Percentiles rank a stretch among this genome's conserved stretches.
phyloP scores from a whole-genome alignment of 306 rosid species.

The Citrullus amarus region DNA sequence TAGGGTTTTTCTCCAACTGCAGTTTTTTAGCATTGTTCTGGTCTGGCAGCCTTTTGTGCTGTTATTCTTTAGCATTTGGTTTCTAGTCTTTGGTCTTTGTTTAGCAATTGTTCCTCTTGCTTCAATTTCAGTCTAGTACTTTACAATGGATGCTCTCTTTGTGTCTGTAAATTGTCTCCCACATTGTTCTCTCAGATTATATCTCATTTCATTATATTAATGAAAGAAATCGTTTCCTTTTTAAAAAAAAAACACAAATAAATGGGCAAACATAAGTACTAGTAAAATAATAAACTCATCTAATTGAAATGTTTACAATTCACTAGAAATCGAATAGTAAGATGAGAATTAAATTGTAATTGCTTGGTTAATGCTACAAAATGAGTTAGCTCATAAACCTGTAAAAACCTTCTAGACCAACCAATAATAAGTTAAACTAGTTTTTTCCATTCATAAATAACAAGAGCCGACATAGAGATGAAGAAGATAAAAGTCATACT shows the following conservation, averaged over 20 bases:
- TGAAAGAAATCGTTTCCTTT: too few species aligned
- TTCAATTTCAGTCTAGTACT: too few species aligned
- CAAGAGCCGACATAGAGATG: neutral
- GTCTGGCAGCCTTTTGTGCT: too few species aligned
- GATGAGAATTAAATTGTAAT: neutral
- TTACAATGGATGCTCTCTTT: too few species aligned
- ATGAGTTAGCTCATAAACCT: neutral
- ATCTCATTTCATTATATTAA: too few species aligned
- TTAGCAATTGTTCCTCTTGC: too few species aligned
- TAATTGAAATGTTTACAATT: neutral
- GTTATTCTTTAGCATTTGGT: too few species aligned
- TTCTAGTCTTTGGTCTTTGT: too few species aligned
- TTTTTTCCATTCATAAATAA: neutral
- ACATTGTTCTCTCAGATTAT: too few species aligned
- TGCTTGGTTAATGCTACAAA: neutral
- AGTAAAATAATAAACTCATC: neutral
- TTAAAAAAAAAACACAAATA: neutral
- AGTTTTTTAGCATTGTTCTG: too few species aligned
- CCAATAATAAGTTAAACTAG: neutral
- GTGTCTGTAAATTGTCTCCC: too few species aligned
- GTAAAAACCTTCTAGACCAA: neutral
- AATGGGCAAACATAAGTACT: neutral
- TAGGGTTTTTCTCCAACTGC: too few species aligned
- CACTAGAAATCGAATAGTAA: neutral
- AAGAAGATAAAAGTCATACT: conserved; percentile 21